Evolutionary conservation across 371 early-diverging fungal species (phyloP).

Genomic region (Mucor irregularis): DNA sequence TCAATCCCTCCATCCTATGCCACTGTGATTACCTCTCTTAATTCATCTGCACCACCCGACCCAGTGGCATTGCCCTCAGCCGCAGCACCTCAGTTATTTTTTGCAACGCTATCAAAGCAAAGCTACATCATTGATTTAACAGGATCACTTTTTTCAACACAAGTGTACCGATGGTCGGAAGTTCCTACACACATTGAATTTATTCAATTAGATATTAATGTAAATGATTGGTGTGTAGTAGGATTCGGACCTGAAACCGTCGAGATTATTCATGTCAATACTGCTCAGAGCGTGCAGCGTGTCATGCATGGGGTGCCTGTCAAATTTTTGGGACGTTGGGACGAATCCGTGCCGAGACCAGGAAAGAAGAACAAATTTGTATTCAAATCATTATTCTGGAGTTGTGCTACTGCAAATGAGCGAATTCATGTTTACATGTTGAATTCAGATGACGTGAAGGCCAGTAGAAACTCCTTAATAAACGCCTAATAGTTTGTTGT

Average conservation of each 20-base stretch:
- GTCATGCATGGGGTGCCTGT: constrained; percentile 43
- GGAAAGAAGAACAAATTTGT: constrained; percentile 8
- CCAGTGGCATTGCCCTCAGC: constrained; percentile 45
- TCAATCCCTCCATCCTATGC: constrained; percentile 46
- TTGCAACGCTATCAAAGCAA: constrained; percentile 43
- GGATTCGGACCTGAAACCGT: constrained; percentile 41
- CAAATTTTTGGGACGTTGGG: constrained; percentile 37
- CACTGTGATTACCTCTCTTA: constrained; percentile 33
- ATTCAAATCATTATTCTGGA: constrained; percentile 19
- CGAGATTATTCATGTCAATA: constrained; percentile 33
- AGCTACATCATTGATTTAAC: constrained; percentile 45
- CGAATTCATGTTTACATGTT: constrained; percentile 28
- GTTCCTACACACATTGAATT: constrained; percentile 44
- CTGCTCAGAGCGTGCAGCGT: constrained; percentile 28
- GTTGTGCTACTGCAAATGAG: constrained; percentile 18
- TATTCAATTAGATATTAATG: constrained; percentile 10
- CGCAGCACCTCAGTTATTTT: constrained; percentile 42
- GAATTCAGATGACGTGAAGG: not conserved
- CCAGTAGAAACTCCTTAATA: not conserved
- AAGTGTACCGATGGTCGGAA: constrained; percentile 40
- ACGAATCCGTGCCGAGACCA: not conserved
- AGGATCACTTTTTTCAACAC: constrained; percentile 41
- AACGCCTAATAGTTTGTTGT: not conserved
- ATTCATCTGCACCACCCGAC: constrained; percentile 27
- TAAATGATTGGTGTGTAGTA: constrained; percentile 36